phyloP scores from a whole-genome alignment of 768 basidiomycete genomes.

The Pleurotus sapidus region DNA sequence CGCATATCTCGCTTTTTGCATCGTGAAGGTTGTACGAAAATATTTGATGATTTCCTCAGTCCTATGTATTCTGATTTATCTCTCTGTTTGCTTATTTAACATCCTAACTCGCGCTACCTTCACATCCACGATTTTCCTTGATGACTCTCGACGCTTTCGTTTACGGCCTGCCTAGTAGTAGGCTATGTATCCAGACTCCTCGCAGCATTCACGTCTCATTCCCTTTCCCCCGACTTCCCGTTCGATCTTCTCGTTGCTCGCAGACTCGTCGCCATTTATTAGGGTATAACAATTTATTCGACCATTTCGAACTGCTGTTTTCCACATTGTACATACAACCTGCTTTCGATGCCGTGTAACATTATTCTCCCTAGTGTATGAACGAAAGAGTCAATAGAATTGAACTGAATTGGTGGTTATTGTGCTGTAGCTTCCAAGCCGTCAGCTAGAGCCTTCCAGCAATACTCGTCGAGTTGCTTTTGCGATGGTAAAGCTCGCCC shows the following conservation, averaged over 20 bases:
- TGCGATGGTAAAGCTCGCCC: neutral
- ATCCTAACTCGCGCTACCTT: neutral
- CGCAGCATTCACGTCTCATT: neutral
- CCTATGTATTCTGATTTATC: slow-evolving; percentile 1
- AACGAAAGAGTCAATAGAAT: neutral
- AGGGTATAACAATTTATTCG: slow-evolving; percentile 1
- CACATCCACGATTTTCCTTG: neutral
- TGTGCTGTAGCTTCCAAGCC: neutral
- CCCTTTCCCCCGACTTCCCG: neutral
- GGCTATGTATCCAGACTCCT: neutral
- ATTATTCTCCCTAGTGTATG: neutral
- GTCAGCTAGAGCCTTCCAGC: neutral
- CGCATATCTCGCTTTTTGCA: neutral
- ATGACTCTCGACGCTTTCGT: slow-evolving; percentile 1
- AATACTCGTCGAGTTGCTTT: neutral
- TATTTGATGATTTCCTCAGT: neutral
- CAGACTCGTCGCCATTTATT: neutral
- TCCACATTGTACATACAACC: slow-evolving; percentile 7
- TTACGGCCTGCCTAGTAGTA: no score
- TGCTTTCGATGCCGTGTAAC: slow-evolving; percentile 2
- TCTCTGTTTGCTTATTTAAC: neutral
- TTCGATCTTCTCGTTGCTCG: neutral
- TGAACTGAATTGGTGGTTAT: neutral
- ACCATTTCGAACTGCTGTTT: neutral
- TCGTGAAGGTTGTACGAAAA: neutral